Percentiles rank a stretch among this genome's conserved stretches.
phyloP scores from a whole-genome alignment of 768 basidiomycete species.

The Psilocybe cyanescens region DNA sequence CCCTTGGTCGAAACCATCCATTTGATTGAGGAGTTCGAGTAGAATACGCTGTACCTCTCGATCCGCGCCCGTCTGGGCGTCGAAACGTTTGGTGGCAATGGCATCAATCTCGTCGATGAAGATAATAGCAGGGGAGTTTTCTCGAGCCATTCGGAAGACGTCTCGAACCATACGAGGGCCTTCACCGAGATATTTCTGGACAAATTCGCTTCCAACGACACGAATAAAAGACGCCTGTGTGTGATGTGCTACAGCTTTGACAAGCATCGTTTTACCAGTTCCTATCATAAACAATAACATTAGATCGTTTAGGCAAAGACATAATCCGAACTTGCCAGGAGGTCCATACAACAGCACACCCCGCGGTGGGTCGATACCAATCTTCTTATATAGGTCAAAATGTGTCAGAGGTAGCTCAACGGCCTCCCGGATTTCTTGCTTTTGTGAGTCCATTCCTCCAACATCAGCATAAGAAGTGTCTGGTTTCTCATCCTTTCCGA shows the following conservation, averaged over 20 bases:
- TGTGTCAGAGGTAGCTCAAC: constrained; percentile 97
- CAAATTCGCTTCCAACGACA: constrained; percentile 97
- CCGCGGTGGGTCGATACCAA: constrained; percentile 98
- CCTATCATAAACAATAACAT: constrained; percentile 46
- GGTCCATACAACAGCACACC: constrained; percentile 97
- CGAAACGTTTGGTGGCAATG: constrained; percentile 99
- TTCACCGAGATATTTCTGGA: constrained; percentile 99
- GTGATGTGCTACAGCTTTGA: constrained; percentile 98
- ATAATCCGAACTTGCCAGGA: constrained; percentile 64
- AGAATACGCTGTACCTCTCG: constrained; percentile 98
- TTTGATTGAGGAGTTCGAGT: constrained; percentile 95
- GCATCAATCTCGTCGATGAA: constrained; percentile 99
- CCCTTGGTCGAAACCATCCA: constrained; percentile 99
- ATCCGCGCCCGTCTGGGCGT: constrained; percentile 98
- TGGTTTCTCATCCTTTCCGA: constrained; percentile 92
- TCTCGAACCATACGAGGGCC: constrained; percentile 99
- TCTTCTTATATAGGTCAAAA: constrained; percentile 98
- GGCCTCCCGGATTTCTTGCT: constrained; percentile 98
- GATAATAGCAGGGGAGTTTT: constrained; percentile 97
- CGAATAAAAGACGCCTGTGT: constrained; percentile 98
- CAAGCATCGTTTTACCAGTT: constrained; percentile 98
- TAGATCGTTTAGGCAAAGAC: not conserved
- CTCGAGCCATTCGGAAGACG: constrained; percentile 96
- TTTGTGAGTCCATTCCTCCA: constrained; percentile 96
- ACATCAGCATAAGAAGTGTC: constrained; percentile 94